phyloP scores from a whole-genome alignment of 225 moss, liverwort and hornwort genomes.

The Pleurozium schreberi region DNA sequence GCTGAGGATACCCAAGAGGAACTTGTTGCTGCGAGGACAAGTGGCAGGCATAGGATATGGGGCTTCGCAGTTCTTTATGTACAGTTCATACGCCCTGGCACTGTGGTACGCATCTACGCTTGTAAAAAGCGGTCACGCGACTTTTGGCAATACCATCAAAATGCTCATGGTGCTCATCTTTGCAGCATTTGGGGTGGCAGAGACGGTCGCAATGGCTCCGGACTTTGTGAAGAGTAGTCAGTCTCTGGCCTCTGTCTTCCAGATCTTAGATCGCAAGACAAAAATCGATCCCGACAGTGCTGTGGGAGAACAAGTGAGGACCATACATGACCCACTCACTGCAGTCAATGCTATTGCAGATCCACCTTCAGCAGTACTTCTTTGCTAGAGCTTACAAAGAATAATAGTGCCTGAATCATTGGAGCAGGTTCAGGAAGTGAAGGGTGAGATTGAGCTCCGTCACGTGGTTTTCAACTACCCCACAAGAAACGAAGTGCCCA shows the following conservation, averaged over 20 bases:
- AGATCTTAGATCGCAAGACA: slow-evolving; percentile 32
- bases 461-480: slow-evolving; percentile 26
- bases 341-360: not conserved
- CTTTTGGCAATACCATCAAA: slow-evolving; percentile 40
- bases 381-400: not conserved
- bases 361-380: not conserved
- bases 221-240: slow-evolving; percentile 38
- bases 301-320: slow-evolving; percentile 15
- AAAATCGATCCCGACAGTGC: slow-evolving; percentile 23
- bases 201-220: slow-evolving; percentile 42
- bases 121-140: slow-evolving; percentile 30
- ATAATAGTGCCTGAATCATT: not conserved
- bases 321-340: not conserved
- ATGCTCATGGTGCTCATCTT: slow-evolving; percentile 53
- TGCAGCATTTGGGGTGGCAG: slow-evolving; percentile 43
- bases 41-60: slow-evolving; percentile 44
- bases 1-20: slow-evolving; percentile 34
- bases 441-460: slow-evolving; percentile 31
- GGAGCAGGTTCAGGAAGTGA: slow-evolving; percentile 22
- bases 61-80: slow-evolving; percentile 39
- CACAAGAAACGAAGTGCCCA: slow-evolving; percentile 19
- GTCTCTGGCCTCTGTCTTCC: slow-evolving; percentile 32
- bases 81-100: slow-evolving; percentile 37
- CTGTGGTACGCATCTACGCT: slow-evolving; percentile 46
- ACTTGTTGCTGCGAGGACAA: slow-evolving; percentile 34